Conservation (phyloP, 192 early-diverging fungal genomes). For the Coemansia sp. region DNA sequence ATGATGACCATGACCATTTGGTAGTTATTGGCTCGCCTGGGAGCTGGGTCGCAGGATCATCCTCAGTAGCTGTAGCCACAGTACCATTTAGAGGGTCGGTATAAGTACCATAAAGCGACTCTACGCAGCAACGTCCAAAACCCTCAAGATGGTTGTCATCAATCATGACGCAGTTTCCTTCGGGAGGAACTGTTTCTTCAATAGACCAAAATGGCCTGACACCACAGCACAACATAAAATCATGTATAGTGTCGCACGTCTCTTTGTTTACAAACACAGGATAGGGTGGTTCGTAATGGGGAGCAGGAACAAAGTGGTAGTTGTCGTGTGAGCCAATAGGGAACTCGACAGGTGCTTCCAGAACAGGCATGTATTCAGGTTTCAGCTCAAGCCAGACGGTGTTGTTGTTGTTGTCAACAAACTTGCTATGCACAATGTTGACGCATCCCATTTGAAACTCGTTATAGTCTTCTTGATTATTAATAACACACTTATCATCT, state of each 20-base stretch:
- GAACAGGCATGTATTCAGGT: background rate
- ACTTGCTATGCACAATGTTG: background rate
- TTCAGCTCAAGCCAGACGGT: background rate
- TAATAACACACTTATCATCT: background rate
- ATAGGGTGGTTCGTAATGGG: background rate
- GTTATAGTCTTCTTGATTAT: constrained; percentile 1
- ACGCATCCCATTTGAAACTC: background rate
- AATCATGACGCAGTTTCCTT: background rate
- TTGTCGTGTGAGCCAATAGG: constrained; percentile 3
- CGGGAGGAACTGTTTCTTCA: background rate
- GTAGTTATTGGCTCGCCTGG: background rate
- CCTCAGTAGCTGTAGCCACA: background rate
- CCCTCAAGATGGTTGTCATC: background rate
- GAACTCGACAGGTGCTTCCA: background rate
- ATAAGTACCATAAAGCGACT: background rate
- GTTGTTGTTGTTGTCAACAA: constrained; percentile 4
- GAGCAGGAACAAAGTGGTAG: background rate
- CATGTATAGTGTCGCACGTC: background rate
- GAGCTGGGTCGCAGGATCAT: background rate
- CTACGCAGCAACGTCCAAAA: background rate
- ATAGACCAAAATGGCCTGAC: background rate
- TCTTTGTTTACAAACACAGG: background rate
- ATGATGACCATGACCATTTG: background rate
- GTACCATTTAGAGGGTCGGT: background rate
- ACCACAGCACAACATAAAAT: background rate